These are phyloP conservation scores for Microbotryomycetes sp. DNA, from an alignment of 1,284 basidiomycete species.

Conservation along the genomic window DNA sequence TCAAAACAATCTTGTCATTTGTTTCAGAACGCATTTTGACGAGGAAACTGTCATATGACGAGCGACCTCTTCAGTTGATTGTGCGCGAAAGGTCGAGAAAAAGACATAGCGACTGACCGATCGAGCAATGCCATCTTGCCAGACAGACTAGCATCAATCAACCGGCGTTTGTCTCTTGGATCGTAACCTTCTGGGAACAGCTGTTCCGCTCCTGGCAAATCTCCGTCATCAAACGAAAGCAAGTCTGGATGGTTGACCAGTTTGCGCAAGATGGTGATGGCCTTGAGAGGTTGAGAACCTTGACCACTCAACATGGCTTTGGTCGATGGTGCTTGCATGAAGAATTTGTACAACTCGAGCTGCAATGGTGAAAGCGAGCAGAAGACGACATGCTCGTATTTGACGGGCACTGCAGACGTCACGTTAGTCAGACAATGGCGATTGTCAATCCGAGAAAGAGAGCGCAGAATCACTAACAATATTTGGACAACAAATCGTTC, in stretches of 20 bases:
- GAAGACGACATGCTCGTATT: constrained; percentile 99
- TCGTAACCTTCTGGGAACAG: constrained; percentile 77
- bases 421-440: background rate
- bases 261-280: constrained; percentile 94
- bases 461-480: constrained; percentile 55
- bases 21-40: constrained; percentile 73
- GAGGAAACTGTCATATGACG: constrained; percentile 59
- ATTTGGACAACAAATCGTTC: constrained; percentile 95
- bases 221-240: constrained; percentile 68
- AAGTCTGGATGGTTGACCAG: constrained; percentile 96
- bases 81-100: background rate
- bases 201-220: constrained; percentile 76
- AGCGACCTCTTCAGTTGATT: background rate
- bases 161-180: constrained; percentile 44
- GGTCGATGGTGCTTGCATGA: constrained; percentile 91
- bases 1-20: constrained; percentile 95
- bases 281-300: constrained; percentile 92
- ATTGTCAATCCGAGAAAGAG: background rate
- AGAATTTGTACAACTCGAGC: constrained; percentile 78
- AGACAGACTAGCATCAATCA: constrained; percentile 49
- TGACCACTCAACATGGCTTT: constrained; percentile 82
- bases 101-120: constrained; percentile 51
- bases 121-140: constrained; percentile 94
- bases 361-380: constrained; percentile 86
- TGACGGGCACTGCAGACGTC: constrained; percentile 73